Percentiles rank a stretch among this genome's conserved stretches.
Evolutionary conservation across 306 rosid genomes (phyloP).

Genomic region (Begonia fuchsioides): DNA sequence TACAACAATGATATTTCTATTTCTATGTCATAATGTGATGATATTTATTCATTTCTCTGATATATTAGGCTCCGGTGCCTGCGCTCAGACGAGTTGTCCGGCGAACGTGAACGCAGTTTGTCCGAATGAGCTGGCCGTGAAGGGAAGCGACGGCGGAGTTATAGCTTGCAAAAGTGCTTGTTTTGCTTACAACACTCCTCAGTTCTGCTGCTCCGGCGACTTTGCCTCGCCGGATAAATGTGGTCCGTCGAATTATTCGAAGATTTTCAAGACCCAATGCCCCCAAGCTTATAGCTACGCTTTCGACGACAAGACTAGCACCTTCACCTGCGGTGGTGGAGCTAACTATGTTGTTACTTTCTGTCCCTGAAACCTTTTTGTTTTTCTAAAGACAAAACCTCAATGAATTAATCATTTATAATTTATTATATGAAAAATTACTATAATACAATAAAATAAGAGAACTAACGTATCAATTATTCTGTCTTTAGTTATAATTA

Average conservation of each 20-base stretch:
- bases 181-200: constrained; percentile 18
- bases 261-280: constrained; percentile 31
- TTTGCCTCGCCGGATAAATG: constrained; percentile 11
- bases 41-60: too few species aligned
- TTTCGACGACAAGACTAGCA: constrained; percentile 26
- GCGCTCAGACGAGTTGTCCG: constrained; percentile 16
- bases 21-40: too few species aligned
- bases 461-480: too few species aligned
- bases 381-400: too few species aligned
- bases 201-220: constrained; percentile 39
- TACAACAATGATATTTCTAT: too few species aligned
- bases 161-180: constrained; percentile 67
- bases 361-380: constrained; percentile 25
- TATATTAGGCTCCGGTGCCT: constrained; percentile 13
- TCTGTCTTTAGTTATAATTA: too few species aligned
- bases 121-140: constrained; percentile 20
- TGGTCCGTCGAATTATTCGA: constrained; percentile 26
- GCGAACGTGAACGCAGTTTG: constrained; percentile 22
- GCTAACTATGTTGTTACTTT: constrained; percentile 39
- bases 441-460: too few species aligned
- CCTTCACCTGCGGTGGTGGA: constrained; percentile 33
- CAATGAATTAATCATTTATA: too few species aligned
- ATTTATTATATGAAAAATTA: too few species aligned
- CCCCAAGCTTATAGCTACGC: constrained; percentile 65
- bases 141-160: constrained; percentile 17